Percentiles rank a stretch among this genome's conserved stretches.
phyloP scores from a whole-genome alignment of 2,329 filamentous ascomycete species.

The Bipolaris cookei region DNA sequence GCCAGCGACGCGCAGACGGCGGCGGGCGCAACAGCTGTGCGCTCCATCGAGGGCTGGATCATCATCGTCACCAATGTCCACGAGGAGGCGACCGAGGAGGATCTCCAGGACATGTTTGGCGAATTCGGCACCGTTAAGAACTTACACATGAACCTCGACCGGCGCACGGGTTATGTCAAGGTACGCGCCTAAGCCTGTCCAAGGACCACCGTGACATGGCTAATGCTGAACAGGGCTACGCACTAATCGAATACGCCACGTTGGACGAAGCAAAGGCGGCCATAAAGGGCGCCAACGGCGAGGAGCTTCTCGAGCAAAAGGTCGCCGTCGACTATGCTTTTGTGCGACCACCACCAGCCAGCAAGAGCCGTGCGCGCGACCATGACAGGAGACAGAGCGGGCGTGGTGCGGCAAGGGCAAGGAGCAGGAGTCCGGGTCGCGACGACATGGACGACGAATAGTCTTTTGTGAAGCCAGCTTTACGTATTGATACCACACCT shows the following conservation, averaged over 20 bases:
- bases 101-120: constrained; percentile 79
- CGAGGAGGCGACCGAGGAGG: constrained; percentile 85
- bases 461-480: neutral
- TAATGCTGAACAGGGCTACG: constrained; percentile 69
- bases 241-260: constrained; percentile 82
- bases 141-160: constrained; percentile 80
- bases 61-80: constrained; percentile 85
- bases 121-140: constrained; percentile 90
- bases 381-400: constrained; percentile 41
- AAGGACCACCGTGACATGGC: neutral
- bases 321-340: constrained; percentile 85
- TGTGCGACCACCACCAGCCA: constrained; percentile 72
- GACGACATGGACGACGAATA: constrained; percentile 41
- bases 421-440: constrained; percentile 54
- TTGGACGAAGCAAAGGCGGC: constrained; percentile 80
- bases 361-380: constrained; percentile 54
- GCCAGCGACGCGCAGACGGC: constrained; percentile 73
- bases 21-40: constrained; percentile 77
- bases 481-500: neutral
- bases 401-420: constrained; percentile 43
- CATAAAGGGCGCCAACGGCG: constrained; percentile 77
- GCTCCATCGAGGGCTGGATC: constrained; percentile 90
- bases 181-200: constrained; percentile 51
- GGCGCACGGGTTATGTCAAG: constrained; percentile 86
- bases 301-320: constrained; percentile 81